Conservation (phyloP, 2,329 filamentous ascomycete genomes). For the Clarireedia paspali region DNA sequence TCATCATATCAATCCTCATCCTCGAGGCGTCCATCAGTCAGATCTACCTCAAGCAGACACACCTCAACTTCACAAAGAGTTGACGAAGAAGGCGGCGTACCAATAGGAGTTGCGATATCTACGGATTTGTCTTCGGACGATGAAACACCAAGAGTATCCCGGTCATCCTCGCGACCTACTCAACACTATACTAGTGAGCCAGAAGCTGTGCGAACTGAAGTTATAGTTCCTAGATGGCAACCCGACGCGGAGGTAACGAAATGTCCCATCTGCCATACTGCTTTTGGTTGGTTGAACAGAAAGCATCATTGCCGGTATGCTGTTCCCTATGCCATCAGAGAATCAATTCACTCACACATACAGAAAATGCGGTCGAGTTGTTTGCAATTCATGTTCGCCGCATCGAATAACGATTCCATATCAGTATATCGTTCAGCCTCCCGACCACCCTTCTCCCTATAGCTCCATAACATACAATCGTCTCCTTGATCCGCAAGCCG, state of each 20-base stretch:
- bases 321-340: not conserved
- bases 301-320: constrained; percentile 86
- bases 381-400: constrained; percentile 83
- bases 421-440: constrained; percentile 83
- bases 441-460: constrained; percentile 29
- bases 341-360: not conserved
- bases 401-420: constrained; percentile 92
- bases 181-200: not conserved
- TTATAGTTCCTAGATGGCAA: constrained; percentile 74
- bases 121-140: not conserved
- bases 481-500: constrained; percentile 14
- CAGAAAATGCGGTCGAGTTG: constrained; percentile 86
- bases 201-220: constrained; percentile 1
- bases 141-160: constrained; percentile 5
- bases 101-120: not conserved
- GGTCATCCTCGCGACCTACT: not conserved
- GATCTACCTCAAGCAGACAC: not conserved
- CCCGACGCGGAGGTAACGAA: constrained; percentile 73
- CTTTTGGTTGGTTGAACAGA: constrained; percentile 66
- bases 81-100: not conserved
- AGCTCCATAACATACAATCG: constrained; percentile 9
- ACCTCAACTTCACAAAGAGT: not conserved
- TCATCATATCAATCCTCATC: constrained; percentile 7
- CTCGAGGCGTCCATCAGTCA: constrained; percentile 5
- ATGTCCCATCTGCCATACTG: constrained; percentile 75